Evolutionary conservation across 2,329 filamentous ascomycete species (phyloP), one percentile per base, ranked within the genome.

Genomic region (Verticillium tricorpus): DNA sequence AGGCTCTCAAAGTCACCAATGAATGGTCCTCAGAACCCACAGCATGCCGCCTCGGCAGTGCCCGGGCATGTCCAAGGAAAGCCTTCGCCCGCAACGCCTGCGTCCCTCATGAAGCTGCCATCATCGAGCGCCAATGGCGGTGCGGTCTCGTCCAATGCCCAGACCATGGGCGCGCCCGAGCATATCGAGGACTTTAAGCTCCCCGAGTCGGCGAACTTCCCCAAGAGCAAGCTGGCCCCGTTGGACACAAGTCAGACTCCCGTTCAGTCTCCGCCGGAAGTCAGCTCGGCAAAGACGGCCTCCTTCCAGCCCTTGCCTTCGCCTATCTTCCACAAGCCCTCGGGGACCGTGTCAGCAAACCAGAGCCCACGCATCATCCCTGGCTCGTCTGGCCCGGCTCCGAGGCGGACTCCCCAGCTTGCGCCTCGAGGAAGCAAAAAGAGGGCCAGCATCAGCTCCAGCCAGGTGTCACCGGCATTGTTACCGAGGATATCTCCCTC

Each of bases 401-500:
- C 74, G 22, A 79, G 81, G 28, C 87, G 82, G 68, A 86, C 85
- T 8, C 83, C 85, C 0, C 80, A 83, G 60, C 73, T 85, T 57
- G 81, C 84, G 3, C 80, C 85, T 9, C 82, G 87, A 39, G 79
- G 80, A 28, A 80, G 78, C 64, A 89, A 90, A 70, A 95, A 93
- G 75, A 83, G 92, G 63, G 77, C 82, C 22, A 93, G 90, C 68
- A 80, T 87, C 32, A 85, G 84, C 69, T 91, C 90, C 2, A 85
- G 88, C 7, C 87, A 93, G n/a, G 86, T 90, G 11, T 97, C 93
- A 52, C 94, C 95, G 6, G 93, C 94, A 17, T 76, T 98, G 39
- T 82, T 92, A 32, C 95, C 95, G 2, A 91, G 87, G 73, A 97
- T 98, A 64, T 97, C 93, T 31, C 95, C 94, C 3, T 96, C 87